Conservation (phyloP, 2,329 filamentous ascomycete species). For the Penicillium occitanis region DNA sequence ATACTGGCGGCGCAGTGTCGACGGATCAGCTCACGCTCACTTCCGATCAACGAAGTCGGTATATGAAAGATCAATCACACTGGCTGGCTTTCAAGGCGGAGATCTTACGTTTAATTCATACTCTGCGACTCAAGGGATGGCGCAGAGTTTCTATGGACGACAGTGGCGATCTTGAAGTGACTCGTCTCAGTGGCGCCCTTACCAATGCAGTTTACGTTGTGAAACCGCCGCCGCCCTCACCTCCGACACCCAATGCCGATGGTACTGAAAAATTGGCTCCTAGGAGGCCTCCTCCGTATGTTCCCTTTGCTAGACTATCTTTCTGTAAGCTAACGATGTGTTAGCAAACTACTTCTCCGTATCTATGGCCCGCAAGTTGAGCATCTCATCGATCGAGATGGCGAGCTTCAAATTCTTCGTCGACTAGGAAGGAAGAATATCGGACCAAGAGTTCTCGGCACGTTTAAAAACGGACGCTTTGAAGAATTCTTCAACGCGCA, state of each 20-base stretch:
- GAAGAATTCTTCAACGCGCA: conserved; percentile 89
- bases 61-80: conserved; percentile 68
- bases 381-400: conserved; percentile 90
- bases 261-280: conserved; percentile 38
- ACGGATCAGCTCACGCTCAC: conserved; percentile 45
- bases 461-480: conserved; percentile 91
- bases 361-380: conserved; percentile 95
- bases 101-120: conserved; percentile 85
- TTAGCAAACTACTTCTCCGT: conserved; percentile 75
- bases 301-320: conserved; percentile 17
- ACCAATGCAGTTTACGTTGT: conserved; percentile 98
- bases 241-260: conserved; percentile 42
- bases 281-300: conserved; percentile 56
- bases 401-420: conserved; percentile 80
- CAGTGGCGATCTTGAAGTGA: conserved; percentile 46
- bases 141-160: conserved; percentile 65
- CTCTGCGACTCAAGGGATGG: conserved; percentile 88
- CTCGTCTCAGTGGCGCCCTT: conserved; percentile 73
- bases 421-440: conserved; percentile 90
- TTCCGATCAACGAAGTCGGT: conserved; percentile 47
- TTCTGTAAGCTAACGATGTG: not conserved
- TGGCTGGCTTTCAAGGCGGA: conserved; percentile 91
- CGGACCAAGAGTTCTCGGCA: conserved; percentile 84
- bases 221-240: conserved; percentile 69
- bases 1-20: conserved; percentile 58